Base-by-base conservation (phyloP, 345 rosid genomes). In the Hypericum perforatum region DNA sequence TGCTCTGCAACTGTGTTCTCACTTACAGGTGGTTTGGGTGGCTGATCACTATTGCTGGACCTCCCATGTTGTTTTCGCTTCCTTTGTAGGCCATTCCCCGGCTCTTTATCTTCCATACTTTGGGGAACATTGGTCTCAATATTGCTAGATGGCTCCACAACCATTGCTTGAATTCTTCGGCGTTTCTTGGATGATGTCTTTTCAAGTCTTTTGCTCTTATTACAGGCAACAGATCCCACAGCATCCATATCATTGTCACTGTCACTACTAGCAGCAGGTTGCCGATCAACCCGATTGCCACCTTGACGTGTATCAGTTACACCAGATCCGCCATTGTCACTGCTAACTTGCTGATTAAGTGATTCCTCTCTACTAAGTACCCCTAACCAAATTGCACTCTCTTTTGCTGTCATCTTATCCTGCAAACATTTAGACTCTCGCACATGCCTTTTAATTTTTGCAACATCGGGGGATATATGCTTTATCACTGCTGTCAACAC, bases 321-420 rank as follows among this genome's bases (percentile, higher is more conserved):
- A 60, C 85, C 77, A 6, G 99, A 94, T 12, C 75, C 68, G 38
- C 95, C 95, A 60, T 83, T 88, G 41, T 88, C 98, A 51, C 90
- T 83, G 58, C 94, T 88, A 52, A 79, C 86, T 72, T 85, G 95
- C 70, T 41, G 79, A 64, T 86, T 72, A 9, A 70, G 67, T 22
- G 97, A 80, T 58, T 88, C 99, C 71, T 86, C 95, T 52, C 78
- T 78, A 73, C 74, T 78, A 81, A 94, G 65, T 55, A 94, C 97
- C 39, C 85, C 91, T 69, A 86, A 68, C 99, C 99, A 94, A 67
- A 89, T 84, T 13, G 97, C 99, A 58, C 97, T 94, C 75, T 94
- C 99, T 75, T 89, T 94, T 47, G 97, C 99, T 0, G 99, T 89
- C 97, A 94, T 94, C 78, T 94, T 94, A 69, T 94, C 99, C 74